phyloP scores from a whole-genome alignment of 148 eudicot genomes.

The Mesembryanthemum crystallinum region DNA sequence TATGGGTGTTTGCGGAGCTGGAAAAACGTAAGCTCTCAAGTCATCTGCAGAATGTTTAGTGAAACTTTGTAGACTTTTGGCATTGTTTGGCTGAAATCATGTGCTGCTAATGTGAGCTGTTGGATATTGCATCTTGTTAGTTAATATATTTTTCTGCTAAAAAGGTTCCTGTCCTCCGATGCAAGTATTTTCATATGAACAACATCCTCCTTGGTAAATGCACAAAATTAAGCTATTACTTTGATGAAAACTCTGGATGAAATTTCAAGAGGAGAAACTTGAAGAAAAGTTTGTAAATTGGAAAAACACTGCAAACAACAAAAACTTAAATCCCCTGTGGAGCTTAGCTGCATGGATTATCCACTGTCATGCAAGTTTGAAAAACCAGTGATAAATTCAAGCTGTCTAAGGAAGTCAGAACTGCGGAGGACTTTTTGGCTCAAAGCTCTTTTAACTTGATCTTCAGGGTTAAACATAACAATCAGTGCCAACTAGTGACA shows the following conservation, averaged over 20 bases:
- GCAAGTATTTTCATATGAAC: not conserved
- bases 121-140: not conserved
- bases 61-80: too few species aligned
- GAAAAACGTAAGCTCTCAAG: slow-evolving; percentile 70
- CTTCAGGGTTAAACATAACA: not conserved
- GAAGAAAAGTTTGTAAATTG: too few species aligned
- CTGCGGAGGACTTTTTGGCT: not conserved
- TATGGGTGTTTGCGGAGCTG: slow-evolving; percentile 95
- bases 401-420: not conserved
- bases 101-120: not conserved
- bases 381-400: not conserved
- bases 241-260: not conserved
- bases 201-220: not conserved
- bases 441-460: not conserved
- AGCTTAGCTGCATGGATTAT: not conserved
- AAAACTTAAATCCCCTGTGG: not conserved
- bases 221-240: not conserved
- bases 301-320: not conserved
- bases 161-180: not conserved
- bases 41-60: not conserved
- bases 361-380: not conserved
- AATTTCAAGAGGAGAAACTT: not conserved
- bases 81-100: not conserved
- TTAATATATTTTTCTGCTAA: not conserved
- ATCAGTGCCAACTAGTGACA: not conserved